Conservation (phyloP, 371 early-diverging fungal genomes). For the Zancudomyces culisetae region DNA sequence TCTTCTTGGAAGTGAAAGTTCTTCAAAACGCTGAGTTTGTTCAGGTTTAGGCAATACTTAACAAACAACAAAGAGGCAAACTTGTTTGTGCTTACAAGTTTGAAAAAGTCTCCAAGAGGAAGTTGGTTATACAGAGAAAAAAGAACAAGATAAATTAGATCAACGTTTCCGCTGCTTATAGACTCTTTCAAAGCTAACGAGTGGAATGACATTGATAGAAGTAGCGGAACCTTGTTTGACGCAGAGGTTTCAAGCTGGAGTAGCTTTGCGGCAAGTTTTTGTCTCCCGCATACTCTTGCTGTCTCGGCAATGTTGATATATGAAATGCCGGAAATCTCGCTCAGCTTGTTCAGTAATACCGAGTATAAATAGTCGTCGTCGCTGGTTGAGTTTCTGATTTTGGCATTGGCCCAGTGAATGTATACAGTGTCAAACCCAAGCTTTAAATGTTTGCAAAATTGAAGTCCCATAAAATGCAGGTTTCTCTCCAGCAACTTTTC, state of each 20-base stretch:
- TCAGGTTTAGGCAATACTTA: conserved; percentile 51
- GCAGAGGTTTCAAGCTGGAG: conserved; percentile 87
- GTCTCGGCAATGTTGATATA: conserved; percentile 86
- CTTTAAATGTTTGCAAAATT: conserved; percentile 64
- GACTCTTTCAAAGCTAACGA: conserved; percentile 72
- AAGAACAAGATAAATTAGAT: conserved; percentile 80
- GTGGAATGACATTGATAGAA: conserved; percentile 83
- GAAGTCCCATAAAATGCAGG: conserved; percentile 65
- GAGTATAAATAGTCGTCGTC: conserved; percentile 71
- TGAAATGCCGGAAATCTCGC: conserved; percentile 47
- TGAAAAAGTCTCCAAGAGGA: conserved; percentile 73
- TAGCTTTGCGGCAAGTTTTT: conserved; percentile 69
- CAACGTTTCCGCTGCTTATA: conserved; percentile 84
- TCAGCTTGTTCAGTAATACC: conserved; percentile 56
- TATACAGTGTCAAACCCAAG: conserved; percentile 60
- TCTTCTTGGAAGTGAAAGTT: conserved; percentile 94
- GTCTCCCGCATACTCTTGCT: conserved; percentile 68
- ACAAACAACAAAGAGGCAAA: conserved; percentile 67
- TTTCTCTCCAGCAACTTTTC: conserved; percentile 65
- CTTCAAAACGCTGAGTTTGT: conserved; percentile 48
- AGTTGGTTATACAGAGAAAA: conserved; percentile 71
- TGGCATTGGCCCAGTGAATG: conserved; percentile 90
- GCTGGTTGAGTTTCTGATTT: conserved; percentile 66
- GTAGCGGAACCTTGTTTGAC: conserved; percentile 78
- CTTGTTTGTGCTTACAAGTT: conserved; percentile 55